These are phyloP conservation scores for Leccinum fuscescens DNA, from an alignment of 1,284 basidiomycete genomes.

Conservation along the genomic window DNA sequence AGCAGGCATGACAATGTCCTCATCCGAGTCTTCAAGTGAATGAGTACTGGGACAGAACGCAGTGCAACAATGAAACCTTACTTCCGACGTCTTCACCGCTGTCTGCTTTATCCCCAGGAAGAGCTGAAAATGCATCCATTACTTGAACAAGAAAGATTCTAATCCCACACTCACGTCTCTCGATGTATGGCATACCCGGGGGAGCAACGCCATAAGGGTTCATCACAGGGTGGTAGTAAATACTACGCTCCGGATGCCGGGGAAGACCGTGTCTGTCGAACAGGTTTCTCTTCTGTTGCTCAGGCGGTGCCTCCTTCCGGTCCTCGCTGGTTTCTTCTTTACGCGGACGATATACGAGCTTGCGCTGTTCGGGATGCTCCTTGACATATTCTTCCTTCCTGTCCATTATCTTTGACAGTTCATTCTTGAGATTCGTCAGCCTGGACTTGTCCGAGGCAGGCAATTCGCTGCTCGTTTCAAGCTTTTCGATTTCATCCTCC, in stretches of 20 bases:
- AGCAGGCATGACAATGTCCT: slow-evolving; percentile 69
- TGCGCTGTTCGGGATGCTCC: slow-evolving; percentile 86
- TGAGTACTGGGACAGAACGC: slow-evolving; percentile 1
- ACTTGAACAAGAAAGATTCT: slow-evolving; percentile 5
- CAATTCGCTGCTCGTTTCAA: slow-evolving; percentile 48
- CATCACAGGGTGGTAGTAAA: slow-evolving; percentile 91
- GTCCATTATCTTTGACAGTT: slow-evolving; percentile 75
- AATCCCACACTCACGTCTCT: slow-evolving; percentile 63
- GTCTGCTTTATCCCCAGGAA: slow-evolving; percentile 59
- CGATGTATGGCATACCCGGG: slow-evolving; percentile 92
- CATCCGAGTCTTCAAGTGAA: slow-evolving; percentile 39
- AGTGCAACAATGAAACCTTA: slow-evolving; percentile 27
- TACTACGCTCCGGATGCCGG: slow-evolving; percentile 82
- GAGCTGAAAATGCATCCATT: slow-evolving; percentile 39
- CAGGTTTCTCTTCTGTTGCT: slow-evolving; percentile 56
- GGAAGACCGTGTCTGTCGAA: slow-evolving; percentile 83
- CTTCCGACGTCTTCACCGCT: slow-evolving; percentile 56
- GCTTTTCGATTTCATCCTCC: slow-evolving; percentile 66
- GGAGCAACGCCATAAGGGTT: slow-evolving; percentile 96
- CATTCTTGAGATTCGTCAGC: slow-evolving; percentile 67
- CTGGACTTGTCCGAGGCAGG: slow-evolving; percentile 52
- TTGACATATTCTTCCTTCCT: slow-evolving; percentile 88
- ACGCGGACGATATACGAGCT: slow-evolving; percentile 65
- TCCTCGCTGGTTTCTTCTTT: slow-evolving; percentile 45
- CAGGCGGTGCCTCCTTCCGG: slow-evolving; percentile 43